Conservation (phyloP, 805 yeast species). For the Ogataea minuta region DNA sequence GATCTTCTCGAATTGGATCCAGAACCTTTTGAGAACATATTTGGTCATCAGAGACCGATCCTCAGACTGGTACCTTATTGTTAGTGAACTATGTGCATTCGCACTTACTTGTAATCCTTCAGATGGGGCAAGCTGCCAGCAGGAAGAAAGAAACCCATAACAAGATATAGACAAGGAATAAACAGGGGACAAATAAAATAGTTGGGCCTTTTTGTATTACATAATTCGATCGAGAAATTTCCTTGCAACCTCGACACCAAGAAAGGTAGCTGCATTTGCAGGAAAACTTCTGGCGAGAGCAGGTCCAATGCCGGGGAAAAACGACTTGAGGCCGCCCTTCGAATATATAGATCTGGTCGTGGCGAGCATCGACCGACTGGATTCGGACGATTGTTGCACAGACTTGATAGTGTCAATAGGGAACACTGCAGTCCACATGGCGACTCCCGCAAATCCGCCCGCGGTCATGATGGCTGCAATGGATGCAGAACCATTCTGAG, state of each 20-base stretch:
- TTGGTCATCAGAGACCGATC: constrained; percentile 79
- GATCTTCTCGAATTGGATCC: constrained; percentile 66
- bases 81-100: neutral
- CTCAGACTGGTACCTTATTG: constrained; percentile 58
- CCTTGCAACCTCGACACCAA: constrained; percentile 84
- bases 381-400: constrained; percentile 65
- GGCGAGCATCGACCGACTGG: constrained; percentile 51
- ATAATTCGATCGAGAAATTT: constrained; percentile 21
- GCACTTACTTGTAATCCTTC: constrained; percentile 44
- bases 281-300: constrained; percentile 94
- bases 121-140: constrained; percentile 41
- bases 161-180: neutral
- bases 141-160: constrained; percentile 51
- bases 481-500: constrained; percentile 53
- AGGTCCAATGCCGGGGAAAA: constrained; percentile 97
- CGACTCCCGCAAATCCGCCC: constrained; percentile 94
- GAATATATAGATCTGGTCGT: constrained; percentile 69
- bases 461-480: constrained; percentile 77
- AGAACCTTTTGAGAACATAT: constrained; percentile 76
- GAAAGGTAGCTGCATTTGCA: constrained; percentile 98
- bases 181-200: neutral
- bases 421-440: constrained; percentile 96
- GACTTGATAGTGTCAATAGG: constrained; percentile 95
- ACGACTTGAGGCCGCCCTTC: constrained; percentile 81
- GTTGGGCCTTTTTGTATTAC: constrained; percentile 2